Evolutionary conservation across 208 protist species (phyloP), one percentile per base, ranked within the genome.

Genomic region (Crithidia fasciculata): DNA sequence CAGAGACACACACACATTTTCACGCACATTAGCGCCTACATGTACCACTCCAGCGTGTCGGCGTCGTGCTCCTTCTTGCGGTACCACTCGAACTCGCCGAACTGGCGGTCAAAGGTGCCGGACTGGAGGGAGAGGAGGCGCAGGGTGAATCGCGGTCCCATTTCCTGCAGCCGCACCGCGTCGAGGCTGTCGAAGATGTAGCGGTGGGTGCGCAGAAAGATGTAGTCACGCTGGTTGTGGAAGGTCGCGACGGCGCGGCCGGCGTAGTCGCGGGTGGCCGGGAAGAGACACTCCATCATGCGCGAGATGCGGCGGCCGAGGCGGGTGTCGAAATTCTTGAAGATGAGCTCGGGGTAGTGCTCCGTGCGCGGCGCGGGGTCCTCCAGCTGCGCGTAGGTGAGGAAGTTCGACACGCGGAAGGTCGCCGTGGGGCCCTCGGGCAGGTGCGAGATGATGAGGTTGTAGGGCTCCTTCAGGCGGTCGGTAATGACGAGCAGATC

Each of bases 1-100:
- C 16, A 16, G 40, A 71, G 16, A 50, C 40, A 43, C n/a, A 19
- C 5, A 36, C n/a, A 68, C 28, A 12, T 58, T 4, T 2, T 39
- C 28, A 39, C 54, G 6, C 16, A 58, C 0, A 39, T 0, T 0
- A 13, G 4, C 8, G n/a, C 5, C 72, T 82, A 97, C 70, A 97
- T 70, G 76, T 95, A 97, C 92, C 92, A 97, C 78, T 97, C 92
- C 50, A 94, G 84, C 56, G 94, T 97, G 77, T 95, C 90, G 15
- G 63, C 47, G 78, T 97, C 92, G 82, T 97, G 92, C 69, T 91
- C 92, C 88, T 95, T 97, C 82, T 96, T 98, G 10, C 92, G 88
- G 72, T 93, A 96, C 91, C 92, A 98, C 85, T 98, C 96, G 76
- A 95, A 98, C 83, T 97, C 94, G 39, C 96, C 94, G 70, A 95